Percentiles rank a stretch among this genome's conserved stretches.
phyloP scores from a whole-genome alignment of 208 protist genomes.

The Porcisia hertigi region DNA sequence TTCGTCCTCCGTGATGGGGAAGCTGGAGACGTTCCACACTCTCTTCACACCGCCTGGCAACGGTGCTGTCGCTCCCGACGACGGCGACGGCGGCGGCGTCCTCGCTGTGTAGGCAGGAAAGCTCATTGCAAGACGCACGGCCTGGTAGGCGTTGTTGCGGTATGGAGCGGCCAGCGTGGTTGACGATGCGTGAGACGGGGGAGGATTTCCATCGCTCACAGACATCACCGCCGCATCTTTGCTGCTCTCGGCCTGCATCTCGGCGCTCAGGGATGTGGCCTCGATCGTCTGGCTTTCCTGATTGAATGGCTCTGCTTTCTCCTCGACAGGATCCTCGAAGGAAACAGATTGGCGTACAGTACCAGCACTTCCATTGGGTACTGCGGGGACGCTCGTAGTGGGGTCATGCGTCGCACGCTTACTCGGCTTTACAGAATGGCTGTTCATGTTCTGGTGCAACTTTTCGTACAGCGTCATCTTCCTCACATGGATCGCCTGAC shows the following conservation, averaged over 20 bases:
- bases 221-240: background rate
- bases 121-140: slow-evolving; percentile 61
- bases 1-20: slow-evolving; percentile 61
- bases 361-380: background rate
- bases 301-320: background rate
- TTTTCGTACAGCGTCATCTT: slow-evolving; percentile 40
- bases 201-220: background rate
- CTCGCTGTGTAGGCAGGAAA: slow-evolving; percentile 40
- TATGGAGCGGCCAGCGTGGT: slow-evolving; percentile 14
- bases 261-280: background rate
- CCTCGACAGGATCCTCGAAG: background rate
- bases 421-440: background rate
- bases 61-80: background rate
- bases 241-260: background rate
- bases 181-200: slow-evolving; percentile 1
- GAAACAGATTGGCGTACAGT: background rate
- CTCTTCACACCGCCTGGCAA: slow-evolving; percentile 29
- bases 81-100: slow-evolving; percentile 12
- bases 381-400: background rate
- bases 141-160: slow-evolving; percentile 78
- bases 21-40: slow-evolving; percentile 61
- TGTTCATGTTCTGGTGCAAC: slow-evolving; percentile 26
- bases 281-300: background rate
- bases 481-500: slow-evolving; percentile 11
- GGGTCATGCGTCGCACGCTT: too few relatives aligned